Conservation (phyloP, 2,329 filamentous ascomycete species). For the Plenodomus tracheiphilus region DNA sequence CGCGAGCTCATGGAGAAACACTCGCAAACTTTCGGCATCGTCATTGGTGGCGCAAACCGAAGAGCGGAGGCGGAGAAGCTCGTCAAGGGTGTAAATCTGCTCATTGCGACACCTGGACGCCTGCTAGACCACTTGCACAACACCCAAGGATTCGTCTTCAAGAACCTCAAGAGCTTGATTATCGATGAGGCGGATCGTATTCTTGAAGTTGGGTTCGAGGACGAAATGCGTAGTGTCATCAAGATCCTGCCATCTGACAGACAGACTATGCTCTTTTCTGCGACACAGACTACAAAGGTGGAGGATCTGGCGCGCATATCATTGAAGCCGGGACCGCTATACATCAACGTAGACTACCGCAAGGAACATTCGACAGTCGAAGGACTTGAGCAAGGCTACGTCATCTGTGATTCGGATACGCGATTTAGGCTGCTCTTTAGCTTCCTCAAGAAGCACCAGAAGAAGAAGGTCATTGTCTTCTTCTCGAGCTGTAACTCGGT, state of each 20-base stretch:
- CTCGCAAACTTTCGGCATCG: constrained; percentile 93
- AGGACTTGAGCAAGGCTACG: constrained; percentile 93
- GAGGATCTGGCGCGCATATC: constrained; percentile 96
- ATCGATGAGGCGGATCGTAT: constrained; percentile 98
- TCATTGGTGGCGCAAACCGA: constrained; percentile 92
- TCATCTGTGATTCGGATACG: constrained; percentile 90
- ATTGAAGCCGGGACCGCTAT: constrained; percentile 83
- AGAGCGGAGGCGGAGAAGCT: constrained; percentile 93
- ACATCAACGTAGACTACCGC: constrained; percentile 93
- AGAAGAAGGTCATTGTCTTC: constrained; percentile 98
- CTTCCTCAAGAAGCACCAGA: constrained; percentile 87
- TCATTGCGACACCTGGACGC: constrained; percentile 91
- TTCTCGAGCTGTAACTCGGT: constrained; percentile 86
- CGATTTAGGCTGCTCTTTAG: constrained; percentile 93
- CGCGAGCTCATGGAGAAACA: constrained; percentile 90
- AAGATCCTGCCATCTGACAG: constrained; percentile 85
- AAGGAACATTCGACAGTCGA: constrained; percentile 91
- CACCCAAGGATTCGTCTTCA: constrained; percentile 85
- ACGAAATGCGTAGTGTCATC: constrained; percentile 96
- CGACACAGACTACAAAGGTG: constrained; percentile 97
- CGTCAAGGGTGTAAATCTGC: constrained; percentile 86
- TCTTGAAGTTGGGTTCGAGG: constrained; percentile 95
- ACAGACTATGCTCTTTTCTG: constrained; percentile 98
- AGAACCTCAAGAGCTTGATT: constrained; percentile 87
- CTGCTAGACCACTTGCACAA: constrained; percentile 93